Evolutionary conservation across 257 asterid species (phyloP).

Genomic region (Pogostemon cablin): DNA sequence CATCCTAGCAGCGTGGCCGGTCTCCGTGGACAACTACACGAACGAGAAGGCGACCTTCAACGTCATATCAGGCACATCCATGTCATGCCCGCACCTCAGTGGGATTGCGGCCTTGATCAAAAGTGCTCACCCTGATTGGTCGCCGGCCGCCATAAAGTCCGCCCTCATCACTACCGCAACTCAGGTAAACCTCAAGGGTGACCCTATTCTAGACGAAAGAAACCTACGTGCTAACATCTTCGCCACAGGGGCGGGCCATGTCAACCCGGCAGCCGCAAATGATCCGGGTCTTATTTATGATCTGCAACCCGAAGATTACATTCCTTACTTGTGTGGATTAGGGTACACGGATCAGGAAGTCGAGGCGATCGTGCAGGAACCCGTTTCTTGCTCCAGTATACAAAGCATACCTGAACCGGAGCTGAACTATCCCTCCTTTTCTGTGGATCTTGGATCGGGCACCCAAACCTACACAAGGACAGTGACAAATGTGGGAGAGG

Average conservation of each 20-base stretch:
- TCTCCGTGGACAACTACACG: conserved; percentile 40
- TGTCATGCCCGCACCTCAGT: conserved; percentile 60
- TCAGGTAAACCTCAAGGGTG: conserved; percentile 13
- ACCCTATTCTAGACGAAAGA: conserved; percentile 43
- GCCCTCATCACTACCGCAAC: conserved; percentile 53
- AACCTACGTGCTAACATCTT: conserved; percentile 36
- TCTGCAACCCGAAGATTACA: conserved; percentile 42
- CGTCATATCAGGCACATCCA: conserved; percentile 53
- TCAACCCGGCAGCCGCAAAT: conserved; percentile 44
- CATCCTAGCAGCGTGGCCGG: conserved; percentile 48
- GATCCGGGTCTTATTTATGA: conserved; percentile 58
- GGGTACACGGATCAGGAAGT: conserved; percentile 39
- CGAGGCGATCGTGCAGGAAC: conserved; percentile 31
- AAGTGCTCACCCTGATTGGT: conserved; percentile 55
- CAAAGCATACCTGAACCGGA: conserved; percentile 41
- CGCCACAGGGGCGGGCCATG: conserved; percentile 57
- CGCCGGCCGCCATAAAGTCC: conserved; percentile 58
- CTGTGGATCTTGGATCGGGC: conserved; percentile 29
- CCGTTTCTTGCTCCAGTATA: conserved; percentile 31
- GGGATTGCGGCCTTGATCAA: conserved; percentile 56
- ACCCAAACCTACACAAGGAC: conserved; percentile 39
- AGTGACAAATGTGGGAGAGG: conserved; percentile 54
- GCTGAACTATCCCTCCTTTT: conserved; percentile 52
- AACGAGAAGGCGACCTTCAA: conserved; percentile 37
- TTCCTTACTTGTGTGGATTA: conserved; percentile 54